A percentile compares a stretch with the other conserved stretches of the same genome.
Evolutionary conservation across 768 basidiomycete genomes (phyloP).

Genomic region (Boletus sp.): DNA sequence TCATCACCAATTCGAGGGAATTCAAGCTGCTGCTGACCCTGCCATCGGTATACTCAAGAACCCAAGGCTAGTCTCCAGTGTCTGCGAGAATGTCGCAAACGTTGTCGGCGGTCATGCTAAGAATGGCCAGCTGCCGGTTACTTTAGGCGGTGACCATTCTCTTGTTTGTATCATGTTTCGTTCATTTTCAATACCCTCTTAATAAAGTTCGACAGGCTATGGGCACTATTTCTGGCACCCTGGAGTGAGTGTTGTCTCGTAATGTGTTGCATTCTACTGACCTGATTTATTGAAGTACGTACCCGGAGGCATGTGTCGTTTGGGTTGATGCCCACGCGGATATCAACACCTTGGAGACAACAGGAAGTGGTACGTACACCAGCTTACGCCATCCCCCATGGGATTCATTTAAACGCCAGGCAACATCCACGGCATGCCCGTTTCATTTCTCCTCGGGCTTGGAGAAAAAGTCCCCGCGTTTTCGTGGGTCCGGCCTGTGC

Average conservation of each 20-base stretch:
- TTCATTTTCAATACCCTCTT: slow-evolving; percentile 5
- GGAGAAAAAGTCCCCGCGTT: slow-evolving; percentile 42
- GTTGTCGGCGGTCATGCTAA: slow-evolving; percentile 73
- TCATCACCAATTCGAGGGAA: slow-evolving; percentile 84
- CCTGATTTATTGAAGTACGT: slow-evolving; percentile 42
- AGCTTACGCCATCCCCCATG: not conserved
- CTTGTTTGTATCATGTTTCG: slow-evolving; percentile 50
- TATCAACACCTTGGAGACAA: slow-evolving; percentile 87
- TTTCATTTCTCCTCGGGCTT: slow-evolving; percentile 81
- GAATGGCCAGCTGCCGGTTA: slow-evolving; percentile 82
- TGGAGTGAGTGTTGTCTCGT: slow-evolving; percentile 49
- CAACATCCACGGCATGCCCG: slow-evolving; percentile 97
- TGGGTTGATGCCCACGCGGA: slow-evolving; percentile 99
- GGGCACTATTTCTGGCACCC: slow-evolving; percentile 91
- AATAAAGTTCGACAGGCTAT: slow-evolving; percentile 52
- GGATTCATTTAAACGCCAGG: slow-evolving; percentile 41
- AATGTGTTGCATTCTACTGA: slow-evolving; percentile 1
- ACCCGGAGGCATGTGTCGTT: slow-evolving; percentile 82
- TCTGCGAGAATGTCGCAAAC: slow-evolving; percentile 75
- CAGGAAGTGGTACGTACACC: slow-evolving; percentile 57
- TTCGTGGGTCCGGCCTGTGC: slow-evolving; percentile 59
- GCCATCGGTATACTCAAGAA: slow-evolving; percentile 90
- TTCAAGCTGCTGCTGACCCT: slow-evolving; percentile 50
- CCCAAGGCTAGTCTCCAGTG: slow-evolving; percentile 81
- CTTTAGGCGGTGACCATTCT: slow-evolving; percentile 95